Conservation (phyloP, 352 stramenopile species). For the Thalassiosira sp. region DNA sequence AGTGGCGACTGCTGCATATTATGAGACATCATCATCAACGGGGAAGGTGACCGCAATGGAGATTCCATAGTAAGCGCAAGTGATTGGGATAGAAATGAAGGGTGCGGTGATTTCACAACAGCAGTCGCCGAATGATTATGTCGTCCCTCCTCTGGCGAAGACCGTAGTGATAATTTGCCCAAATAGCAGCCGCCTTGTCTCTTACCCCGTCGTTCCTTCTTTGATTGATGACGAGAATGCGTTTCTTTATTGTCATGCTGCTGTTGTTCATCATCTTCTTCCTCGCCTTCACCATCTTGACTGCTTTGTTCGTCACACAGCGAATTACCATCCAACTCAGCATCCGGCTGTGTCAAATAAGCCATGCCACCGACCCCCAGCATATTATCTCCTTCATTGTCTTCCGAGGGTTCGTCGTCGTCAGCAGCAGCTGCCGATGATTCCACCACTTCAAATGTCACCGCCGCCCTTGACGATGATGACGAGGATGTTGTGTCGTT, state of each 20-base stretch:
- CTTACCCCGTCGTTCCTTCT: background rate
- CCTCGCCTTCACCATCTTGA: background rate
- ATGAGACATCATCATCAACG: background rate
- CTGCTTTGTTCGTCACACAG: background rate
- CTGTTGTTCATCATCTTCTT: background rate
- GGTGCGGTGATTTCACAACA: background rate
- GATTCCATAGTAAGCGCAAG: background rate
- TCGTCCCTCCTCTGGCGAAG: background rate
- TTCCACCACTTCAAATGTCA: background rate
- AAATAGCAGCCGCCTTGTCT: background rate
- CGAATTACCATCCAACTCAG: background rate
- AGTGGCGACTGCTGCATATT: background rate
- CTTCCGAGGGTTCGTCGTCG: background rate
- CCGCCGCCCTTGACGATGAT: too few relatives aligned
- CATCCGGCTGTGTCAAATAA: constrained; percentile 1
- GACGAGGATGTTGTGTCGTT: too few relatives aligned
- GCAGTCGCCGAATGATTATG: background rate
- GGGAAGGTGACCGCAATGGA: background rate
- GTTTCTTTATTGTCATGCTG: background rate
- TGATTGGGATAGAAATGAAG: background rate
- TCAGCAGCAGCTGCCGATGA: background rate
- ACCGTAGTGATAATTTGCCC: background rate
- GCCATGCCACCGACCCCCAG: too few relatives aligned
- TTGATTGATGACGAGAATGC: background rate
- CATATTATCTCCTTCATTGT: background rate